These are phyloP conservation scores for Flagelloscypha sp. DNA, from an alignment of 768 basidiomycete species.

Conservation along the genomic window DNA sequence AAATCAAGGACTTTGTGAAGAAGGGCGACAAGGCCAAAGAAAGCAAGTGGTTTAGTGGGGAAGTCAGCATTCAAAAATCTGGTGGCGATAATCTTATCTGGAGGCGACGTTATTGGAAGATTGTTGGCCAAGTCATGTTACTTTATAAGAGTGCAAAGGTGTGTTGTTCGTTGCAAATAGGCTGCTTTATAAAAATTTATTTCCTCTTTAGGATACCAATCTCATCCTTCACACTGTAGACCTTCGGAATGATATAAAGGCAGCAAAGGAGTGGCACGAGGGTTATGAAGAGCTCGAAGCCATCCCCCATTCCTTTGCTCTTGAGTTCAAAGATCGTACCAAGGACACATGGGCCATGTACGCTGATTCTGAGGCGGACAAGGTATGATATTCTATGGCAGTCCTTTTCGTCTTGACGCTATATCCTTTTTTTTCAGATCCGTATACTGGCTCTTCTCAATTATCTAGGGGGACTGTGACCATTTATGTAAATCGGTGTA, in stretches of 20 bases:
- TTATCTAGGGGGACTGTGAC: too few relatives aligned
- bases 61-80: conserved; percentile 27
- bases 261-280: conserved; percentile 53
- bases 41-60: too few relatives aligned
- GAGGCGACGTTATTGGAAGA: conserved; percentile 59
- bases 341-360: conserved; percentile 48
- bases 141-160: conserved; percentile 50
- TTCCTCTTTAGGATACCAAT: too few relatives aligned
- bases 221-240: too few relatives aligned
- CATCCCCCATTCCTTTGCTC: conserved; percentile 57
- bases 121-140: conserved; percentile 36
- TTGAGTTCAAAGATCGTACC: conserved; percentile 49
- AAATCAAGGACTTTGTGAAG: conserved; percentile 38
- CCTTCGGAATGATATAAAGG: conserved; percentile 37
- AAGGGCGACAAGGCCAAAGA: conserved; percentile 37
- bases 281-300: conserved; percentile 61
- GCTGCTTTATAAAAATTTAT: conserved; percentile 1
- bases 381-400: too few relatives aligned
- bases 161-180: conserved; percentile 6
- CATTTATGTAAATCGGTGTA: too few relatives aligned
- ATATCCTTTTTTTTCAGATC: too few relatives aligned
- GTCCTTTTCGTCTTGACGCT: too few relatives aligned
- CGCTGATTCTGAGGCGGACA: conserved; percentile 55
- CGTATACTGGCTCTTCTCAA: too few relatives aligned
- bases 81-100: conserved; percentile 41